These are phyloP conservation scores for Aspergillus sp. DNA, from an alignment of 2,329 filamentous ascomycete genomes.

Conservation along the genomic window DNA sequence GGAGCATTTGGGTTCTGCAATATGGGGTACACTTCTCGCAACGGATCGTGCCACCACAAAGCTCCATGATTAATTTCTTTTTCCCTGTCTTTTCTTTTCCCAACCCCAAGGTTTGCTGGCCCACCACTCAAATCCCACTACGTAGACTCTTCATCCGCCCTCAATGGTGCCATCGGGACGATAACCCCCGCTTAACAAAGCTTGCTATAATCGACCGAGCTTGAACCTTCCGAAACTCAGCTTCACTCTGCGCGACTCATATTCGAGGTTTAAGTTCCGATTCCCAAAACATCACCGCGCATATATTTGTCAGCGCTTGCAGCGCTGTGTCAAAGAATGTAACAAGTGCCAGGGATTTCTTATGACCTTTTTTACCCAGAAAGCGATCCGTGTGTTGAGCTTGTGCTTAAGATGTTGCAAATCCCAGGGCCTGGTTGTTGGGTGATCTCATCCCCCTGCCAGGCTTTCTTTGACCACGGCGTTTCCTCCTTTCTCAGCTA, in stretches of 20 bases:
- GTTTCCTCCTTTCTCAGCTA: neutral
- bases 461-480: conserved; percentile 3
- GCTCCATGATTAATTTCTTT: neutral
- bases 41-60: conserved; percentile 5
- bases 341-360: neutral
- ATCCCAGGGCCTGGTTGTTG: conserved; percentile 2
- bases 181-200: neutral
- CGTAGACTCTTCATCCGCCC: neutral
- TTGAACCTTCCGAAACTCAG: neutral
- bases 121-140: neutral
- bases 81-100: neutral
- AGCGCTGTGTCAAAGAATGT: conserved; percentile 13
- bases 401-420: conserved; percentile 2
- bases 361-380: conserved; percentile 8
- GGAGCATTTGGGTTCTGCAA: conserved; percentile 13
- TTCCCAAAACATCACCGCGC: neutral
- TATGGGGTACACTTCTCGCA: conserved; percentile 4
- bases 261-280: neutral
- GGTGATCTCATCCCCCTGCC: neutral
- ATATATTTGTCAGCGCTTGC: conserved; percentile 11
- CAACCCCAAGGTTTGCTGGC: neutral
- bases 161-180: conserved; percentile 1
- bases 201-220: neutral
- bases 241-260: neutral
- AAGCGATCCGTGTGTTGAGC: conserved; percentile 11